phyloP scores from a whole-genome alignment of 495 filamentous ascomycete genomes.

The Podospora pseudoanserina region DNA sequence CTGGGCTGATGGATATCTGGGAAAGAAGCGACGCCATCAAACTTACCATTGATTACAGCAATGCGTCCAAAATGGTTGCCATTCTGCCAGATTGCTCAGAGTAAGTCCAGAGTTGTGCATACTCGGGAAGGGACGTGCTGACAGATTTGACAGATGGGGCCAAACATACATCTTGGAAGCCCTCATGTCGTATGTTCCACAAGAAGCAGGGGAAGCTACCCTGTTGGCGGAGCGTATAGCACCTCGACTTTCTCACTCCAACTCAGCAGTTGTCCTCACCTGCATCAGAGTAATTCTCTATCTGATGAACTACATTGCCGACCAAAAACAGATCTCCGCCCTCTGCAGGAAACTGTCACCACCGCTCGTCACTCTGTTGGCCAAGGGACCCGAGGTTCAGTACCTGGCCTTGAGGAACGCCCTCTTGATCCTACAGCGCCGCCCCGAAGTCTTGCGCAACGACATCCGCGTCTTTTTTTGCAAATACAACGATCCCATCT shows the following conservation, averaged over 20 bases:
- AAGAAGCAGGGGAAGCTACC: constrained; percentile 80
- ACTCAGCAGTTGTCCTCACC: constrained; percentile 93
- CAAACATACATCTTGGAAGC: constrained; percentile 98
- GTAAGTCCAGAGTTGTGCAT: constrained; percentile 49
- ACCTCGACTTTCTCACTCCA: constrained; percentile 90
- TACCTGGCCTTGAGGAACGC: constrained; percentile 95
- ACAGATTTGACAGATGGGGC: constrained; percentile 68
- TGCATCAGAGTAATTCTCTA: constrained; percentile 95
- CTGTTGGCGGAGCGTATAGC: constrained; percentile 90
- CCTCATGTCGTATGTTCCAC: constrained; percentile 95
- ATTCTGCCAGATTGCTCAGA: constrained; percentile 96
- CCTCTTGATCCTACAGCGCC: constrained; percentile 84
- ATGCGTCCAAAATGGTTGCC: constrained; percentile 95
- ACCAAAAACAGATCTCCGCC: constrained; percentile 83
- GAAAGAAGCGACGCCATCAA: constrained; percentile 96
- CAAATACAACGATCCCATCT: constrained; percentile 99
- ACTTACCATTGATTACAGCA: constrained; percentile 94
- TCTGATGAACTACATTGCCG: constrained; percentile 97
- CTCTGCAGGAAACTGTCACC: constrained; percentile 93
- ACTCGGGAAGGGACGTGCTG: constrained; percentile 19
- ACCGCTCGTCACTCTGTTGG: constrained; percentile 89
- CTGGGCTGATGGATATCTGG: constrained; percentile 96
- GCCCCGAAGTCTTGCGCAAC: constrained; percentile 90
- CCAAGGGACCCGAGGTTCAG: constrained; percentile 95
- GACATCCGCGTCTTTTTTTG: constrained; percentile 99